Conservation (phyloP, 805 yeast species). For the Maudiozyma barnettii region DNA sequence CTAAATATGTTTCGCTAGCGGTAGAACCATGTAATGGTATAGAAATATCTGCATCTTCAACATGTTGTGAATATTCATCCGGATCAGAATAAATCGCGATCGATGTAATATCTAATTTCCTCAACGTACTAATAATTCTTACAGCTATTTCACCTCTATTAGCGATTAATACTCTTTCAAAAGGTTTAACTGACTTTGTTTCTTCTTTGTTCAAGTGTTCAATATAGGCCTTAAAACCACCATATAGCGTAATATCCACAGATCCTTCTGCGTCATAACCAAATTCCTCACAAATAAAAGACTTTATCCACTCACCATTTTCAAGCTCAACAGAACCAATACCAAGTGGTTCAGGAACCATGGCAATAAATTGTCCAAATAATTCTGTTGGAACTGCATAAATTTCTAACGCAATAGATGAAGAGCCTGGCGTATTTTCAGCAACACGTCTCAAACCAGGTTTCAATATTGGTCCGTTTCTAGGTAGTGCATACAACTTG, state of each 20-base stretch:
- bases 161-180: conserved; percentile 81
- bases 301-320: conserved; percentile 77
- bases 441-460: conserved; percentile 77
- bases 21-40: conserved; percentile 70
- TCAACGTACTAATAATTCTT: conserved; percentile 80
- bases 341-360: conserved; percentile 93
- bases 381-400: conserved; percentile 70
- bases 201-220: conserved; percentile 13
- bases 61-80: conserved; percentile 85
- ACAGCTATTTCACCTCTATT: conserved; percentile 98
- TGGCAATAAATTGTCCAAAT: conserved; percentile 74
- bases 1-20: conserved; percentile 86
- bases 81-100: conserved; percentile 88
- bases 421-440: conserved; percentile 35
- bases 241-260: conserved; percentile 70
- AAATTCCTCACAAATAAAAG: conserved; percentile 87
- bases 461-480: conserved; percentile 69
- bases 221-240: conserved; percentile 74
- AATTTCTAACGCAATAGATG: conserved; percentile 63
- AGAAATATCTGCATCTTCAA: conserved; percentile 69
- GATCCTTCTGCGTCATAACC: conserved; percentile 72
- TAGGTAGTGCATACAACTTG: conserved; percentile 73
- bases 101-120: conserved; percentile 64
- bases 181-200: conserved; percentile 44
- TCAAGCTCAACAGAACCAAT: conserved; percentile 85